A percentile compares a stretch with the other conserved stretches of the same genome.
Conservation (phyloP, 148 eudicot species). For the Camellia granthamiana region DNA sequence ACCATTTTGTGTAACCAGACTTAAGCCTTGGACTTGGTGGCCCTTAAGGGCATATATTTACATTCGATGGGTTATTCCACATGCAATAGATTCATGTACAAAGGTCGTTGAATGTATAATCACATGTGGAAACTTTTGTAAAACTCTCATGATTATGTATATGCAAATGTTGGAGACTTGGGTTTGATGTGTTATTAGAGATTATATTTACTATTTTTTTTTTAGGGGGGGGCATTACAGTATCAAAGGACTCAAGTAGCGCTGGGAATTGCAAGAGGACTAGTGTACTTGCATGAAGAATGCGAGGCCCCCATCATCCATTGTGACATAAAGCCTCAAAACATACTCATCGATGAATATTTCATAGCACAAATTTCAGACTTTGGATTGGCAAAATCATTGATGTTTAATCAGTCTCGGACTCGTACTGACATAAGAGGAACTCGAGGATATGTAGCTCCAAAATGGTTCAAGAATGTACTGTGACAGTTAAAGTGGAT, state of each 20-base stretch:
- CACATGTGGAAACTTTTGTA: no score
- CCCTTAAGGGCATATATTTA: no score
- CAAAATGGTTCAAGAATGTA: slow-evolving; percentile 15
- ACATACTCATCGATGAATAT: slow-evolving; percentile 10
- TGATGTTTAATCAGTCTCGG: not conserved
- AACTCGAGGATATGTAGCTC: slow-evolving; percentile 24
- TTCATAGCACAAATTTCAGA: slow-evolving; percentile 7
- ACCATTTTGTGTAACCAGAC: no score
- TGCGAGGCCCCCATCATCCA: slow-evolving; percentile 17
- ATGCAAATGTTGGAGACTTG: no score
- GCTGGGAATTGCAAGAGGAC: slow-evolving; percentile 20
- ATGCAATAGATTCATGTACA: no score
- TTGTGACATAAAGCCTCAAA: slow-evolving; percentile 23
- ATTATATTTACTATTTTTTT: no score
- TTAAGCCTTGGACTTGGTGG: no score
- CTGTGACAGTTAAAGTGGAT: slow-evolving; percentile 16
- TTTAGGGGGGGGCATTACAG: no score
- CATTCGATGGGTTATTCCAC: no score
- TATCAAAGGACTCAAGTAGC: slow-evolving; percentile 9
- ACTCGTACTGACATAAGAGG: slow-evolving; percentile 18
- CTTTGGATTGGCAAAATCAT: slow-evolving; percentile 17
- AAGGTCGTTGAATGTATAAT: no score
- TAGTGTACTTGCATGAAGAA: slow-evolving; percentile 22
- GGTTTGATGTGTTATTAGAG: no score
- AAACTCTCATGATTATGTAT: no score